Conservation (phyloP, 495 filamentous ascomycete genomes). For the Wilcoxina mikolae region DNA sequence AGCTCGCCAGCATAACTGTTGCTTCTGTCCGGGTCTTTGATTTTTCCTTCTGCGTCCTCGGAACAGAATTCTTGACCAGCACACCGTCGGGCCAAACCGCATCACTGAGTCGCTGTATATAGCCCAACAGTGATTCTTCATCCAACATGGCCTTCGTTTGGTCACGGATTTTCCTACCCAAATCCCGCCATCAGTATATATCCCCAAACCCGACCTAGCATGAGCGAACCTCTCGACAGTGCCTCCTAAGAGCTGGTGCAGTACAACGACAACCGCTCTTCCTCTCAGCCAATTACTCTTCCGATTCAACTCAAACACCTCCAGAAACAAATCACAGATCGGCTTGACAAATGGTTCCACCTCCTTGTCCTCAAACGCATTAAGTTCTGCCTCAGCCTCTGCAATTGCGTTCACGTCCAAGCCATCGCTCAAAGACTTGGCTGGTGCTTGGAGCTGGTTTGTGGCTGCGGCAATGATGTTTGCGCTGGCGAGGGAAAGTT, state of each 20-base stretch:
- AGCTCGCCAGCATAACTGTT: conserved; percentile 61
- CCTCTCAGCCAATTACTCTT: conserved; percentile 92
- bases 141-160: conserved; percentile 51
- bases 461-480: conserved; percentile 83
- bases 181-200: not conserved
- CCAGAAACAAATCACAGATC: conserved; percentile 93
- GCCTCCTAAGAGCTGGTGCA: conserved; percentile 69
- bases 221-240: conserved; percentile 73
- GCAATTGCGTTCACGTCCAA: conserved; percentile 55
- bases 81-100: conserved; percentile 68
- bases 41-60: conserved; percentile 50
- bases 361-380: conserved; percentile 80
- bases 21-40: conserved; percentile 58
- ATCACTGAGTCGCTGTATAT: conserved; percentile 53
- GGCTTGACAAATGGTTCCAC: conserved; percentile 94
- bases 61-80: conserved; percentile 36
- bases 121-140: conserved; percentile 64
- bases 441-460: conserved; percentile 48
- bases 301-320: conserved; percentile 84
- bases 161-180: conserved; percentile 58
- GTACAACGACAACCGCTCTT: conserved; percentile 83
- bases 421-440: conserved; percentile 34
- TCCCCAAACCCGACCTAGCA: not conserved
- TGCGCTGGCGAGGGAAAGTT: conserved; percentile 81
- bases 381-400: conserved; percentile 88